phyloP scores from a whole-genome alignment of 2,329 filamentous ascomycete genomes.

The Neophaeococcomyces aloes region DNA sequence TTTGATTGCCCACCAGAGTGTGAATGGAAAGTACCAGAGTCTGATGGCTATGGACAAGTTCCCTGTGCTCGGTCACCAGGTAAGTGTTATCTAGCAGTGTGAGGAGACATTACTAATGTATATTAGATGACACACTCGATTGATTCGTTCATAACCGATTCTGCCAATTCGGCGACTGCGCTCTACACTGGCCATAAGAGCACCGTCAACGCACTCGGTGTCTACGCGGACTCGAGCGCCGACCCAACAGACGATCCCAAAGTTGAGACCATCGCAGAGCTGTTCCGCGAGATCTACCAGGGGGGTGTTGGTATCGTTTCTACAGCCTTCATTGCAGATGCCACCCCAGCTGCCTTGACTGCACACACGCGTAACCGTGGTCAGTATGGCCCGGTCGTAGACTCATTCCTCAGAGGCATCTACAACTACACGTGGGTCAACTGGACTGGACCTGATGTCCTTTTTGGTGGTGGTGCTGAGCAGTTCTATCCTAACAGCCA shows the following conservation, averaged over 20 bases:
- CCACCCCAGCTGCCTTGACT: constrained; percentile 65
- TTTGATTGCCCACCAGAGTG: constrained; percentile 66
- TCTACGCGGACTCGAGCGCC: constrained; percentile 67
- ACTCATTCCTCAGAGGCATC: constrained; percentile 64
- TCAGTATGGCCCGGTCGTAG: constrained; percentile 61
- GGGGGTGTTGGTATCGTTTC: constrained; percentile 56
- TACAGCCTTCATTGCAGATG: constrained; percentile 73
- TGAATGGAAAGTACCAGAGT: constrained; percentile 76
- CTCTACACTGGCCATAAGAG: constrained; percentile 77
- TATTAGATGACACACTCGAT: constrained; percentile 66
- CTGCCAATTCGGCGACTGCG: constrained; percentile 72
- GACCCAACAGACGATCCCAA: constrained; percentile 73
- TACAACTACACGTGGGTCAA: constrained; percentile 74
- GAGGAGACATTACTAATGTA: neutral
- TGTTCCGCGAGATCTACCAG: constrained; percentile 40
- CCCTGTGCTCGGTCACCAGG: constrained; percentile 70
- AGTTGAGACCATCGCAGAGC: constrained; percentile 63
- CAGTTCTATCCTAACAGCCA: constrained; percentile 58
- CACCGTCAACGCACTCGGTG: constrained; percentile 69
- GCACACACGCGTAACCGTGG: constrained; percentile 62
- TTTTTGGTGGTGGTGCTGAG: constrained; percentile 73
- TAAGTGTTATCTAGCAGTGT: neutral
- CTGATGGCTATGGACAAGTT: constrained; percentile 71
- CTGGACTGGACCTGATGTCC: constrained; percentile 64
- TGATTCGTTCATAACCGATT: constrained; percentile 77